Conservation (phyloP, 345 rosid species). For the Euphorbia pulcherrima region DNA sequence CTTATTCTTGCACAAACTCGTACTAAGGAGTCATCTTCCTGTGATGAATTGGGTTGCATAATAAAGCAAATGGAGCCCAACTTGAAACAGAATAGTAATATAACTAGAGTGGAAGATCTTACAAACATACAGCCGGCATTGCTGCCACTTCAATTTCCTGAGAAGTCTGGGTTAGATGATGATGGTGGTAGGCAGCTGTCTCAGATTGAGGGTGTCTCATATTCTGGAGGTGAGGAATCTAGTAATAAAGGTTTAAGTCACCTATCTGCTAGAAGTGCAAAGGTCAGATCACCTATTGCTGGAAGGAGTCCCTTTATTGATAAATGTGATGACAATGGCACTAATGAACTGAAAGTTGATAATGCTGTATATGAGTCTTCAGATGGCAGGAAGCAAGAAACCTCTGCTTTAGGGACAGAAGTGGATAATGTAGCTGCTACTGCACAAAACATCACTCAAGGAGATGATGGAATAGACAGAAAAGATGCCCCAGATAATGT, state of each 20-base stretch:
- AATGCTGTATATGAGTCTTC: conserved; percentile 24
- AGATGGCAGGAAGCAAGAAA: conserved; percentile 33
- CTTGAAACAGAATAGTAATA: conserved; percentile 37
- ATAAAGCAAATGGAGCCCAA: conserved; percentile 67
- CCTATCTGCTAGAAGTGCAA: conserved; percentile 25
- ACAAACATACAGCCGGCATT: conserved; percentile 29
- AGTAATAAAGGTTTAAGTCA: conserved; percentile 32
- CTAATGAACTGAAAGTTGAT: conserved; percentile 29
- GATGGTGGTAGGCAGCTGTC: conserved; percentile 39
- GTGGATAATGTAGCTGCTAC: conserved; percentile 23
- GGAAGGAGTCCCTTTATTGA: conserved; percentile 19
- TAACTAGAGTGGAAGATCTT: conserved; percentile 35
- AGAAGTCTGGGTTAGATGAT: conserved; percentile 32
- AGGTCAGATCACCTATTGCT: conserved; percentile 21
- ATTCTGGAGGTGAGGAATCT: conserved; percentile 31
- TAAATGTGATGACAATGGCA: conserved; percentile 16
- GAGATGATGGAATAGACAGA: conserved; percentile 26
- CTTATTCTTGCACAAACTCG: conserved; percentile 39
- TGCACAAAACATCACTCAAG: conserved; percentile 22
- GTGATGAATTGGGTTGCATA: conserved; percentile 68
- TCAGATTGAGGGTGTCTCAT: conserved; percentile 37
- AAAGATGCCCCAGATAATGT: conserved; percentile 26
- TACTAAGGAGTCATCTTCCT: conserved; percentile 51
- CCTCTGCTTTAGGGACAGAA: conserved; percentile 38
- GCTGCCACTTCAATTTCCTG: conserved; percentile 34